These are phyloP conservation scores for Suillus americanus DNA, from an alignment of 768 basidiomycete genomes.

Conservation along the genomic window DNA sequence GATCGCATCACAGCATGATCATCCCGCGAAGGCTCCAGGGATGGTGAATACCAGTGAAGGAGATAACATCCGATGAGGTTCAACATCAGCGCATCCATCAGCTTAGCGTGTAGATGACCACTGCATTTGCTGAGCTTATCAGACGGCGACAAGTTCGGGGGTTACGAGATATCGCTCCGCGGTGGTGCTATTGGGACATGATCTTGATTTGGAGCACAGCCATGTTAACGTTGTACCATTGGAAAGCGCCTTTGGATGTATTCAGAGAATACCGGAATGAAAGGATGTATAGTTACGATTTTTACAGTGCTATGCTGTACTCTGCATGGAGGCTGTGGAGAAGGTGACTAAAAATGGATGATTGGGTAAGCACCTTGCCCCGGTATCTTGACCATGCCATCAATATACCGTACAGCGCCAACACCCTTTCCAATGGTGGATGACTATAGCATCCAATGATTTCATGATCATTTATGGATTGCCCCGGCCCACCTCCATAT, in stretches of 20 bases:
- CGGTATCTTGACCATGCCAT: neutral
- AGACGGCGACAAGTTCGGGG: constrained; percentile 1
- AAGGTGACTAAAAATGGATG: neutral
- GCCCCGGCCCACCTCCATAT: neutral
- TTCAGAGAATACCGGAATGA: neutral
- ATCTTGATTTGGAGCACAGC: neutral
- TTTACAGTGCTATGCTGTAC: neutral
- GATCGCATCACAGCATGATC: neutral
- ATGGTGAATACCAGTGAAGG: neutral
- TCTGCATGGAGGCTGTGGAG: neutral
- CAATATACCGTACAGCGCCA: neutral
- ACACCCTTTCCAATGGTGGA: neutral
- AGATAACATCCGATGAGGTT: neutral
- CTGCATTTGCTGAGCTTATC: neutral
- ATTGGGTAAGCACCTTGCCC: neutral
- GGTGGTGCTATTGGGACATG: neutral
- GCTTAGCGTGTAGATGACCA: neutral
- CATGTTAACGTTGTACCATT: neutral
- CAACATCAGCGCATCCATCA: neutral
- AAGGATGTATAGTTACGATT: neutral
- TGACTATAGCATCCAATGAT: neutral
- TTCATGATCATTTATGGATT: neutral
- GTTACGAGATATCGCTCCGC: neutral
- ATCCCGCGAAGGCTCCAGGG: neutral
- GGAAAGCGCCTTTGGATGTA: neutral